Evolutionary conservation across 108 stramenopile genomes (phyloP), one percentile per base, ranked within the genome.

Genomic region (Cyclotella kingstonii): DNA sequence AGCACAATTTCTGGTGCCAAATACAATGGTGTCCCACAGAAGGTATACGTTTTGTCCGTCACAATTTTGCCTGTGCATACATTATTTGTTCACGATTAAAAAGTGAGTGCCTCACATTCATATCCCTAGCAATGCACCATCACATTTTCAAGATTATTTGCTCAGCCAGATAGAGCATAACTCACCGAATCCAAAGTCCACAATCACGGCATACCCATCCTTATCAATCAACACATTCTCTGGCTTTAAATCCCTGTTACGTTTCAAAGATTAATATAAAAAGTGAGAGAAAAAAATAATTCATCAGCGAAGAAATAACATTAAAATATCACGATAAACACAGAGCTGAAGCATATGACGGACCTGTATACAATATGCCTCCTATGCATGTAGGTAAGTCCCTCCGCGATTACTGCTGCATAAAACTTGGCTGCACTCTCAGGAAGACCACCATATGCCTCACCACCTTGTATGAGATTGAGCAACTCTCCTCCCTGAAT

Each of bases 221-320:
- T 48, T 49, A 60, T 86, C 87, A 21, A 89, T 34, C 30, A 87
- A 54, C 19, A 85, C 64, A 68, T 89, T 89, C 60, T 89, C 87
- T 0, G 94, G 94, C 62, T 98, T 98, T 68, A 98, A 72, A 68
- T 98, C 97, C 17, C 95, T 81, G 72, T 93, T 91, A 8, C 84
- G 81, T 49, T 96, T 90, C 35, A 65, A 63, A 8, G 72, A 62
- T n/a, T 62, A 53, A n/a, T n/a, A n/a, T n/a, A n/a, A n/a, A n/a
- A n/a, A n/a, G n/a, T n/a, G n/a, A n/a, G n/a, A n/a, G n/a, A n/a
- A n/a, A n/a, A n/a, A n/a, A n/a, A n/a, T n/a, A n/a, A n/a, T n/a
- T n/a, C n/a, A n/a, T n/a, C n/a, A n/a, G n/a, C n/a, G n/a, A n/a
- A n/a, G n/a, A n/a, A n/a, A n/a, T n/a, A n/a, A n/a, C n/a, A n/a